These are phyloP conservation scores for Metrosideros polymorpha DNA, from an alignment of 441 rosid genomes.

Conservation along the genomic window DNA sequence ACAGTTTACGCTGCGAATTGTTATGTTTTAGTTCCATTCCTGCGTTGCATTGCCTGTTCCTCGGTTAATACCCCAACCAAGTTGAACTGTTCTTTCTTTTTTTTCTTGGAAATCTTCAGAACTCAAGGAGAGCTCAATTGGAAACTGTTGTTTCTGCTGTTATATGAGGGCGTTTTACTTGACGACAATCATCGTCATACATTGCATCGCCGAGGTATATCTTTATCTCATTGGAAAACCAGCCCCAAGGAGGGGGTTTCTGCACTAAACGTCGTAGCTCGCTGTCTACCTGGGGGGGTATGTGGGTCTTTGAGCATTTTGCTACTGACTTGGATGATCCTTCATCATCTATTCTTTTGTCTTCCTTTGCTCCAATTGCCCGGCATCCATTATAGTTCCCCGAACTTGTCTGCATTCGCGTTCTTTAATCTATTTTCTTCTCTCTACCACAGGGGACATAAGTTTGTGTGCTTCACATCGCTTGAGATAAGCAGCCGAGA, in stretches of 20 bases:
- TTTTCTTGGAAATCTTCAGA: not conserved
- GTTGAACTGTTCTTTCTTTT: not conserved
- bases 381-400: not conserved
- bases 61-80: not conserved
- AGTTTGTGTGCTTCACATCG: not conserved
- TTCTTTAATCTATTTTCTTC: not conserved
- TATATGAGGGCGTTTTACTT: not conserved
- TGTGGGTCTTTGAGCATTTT: not conserved
- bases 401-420: not conserved
- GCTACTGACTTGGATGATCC: not conserved
- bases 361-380: not conserved
- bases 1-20: not conserved
- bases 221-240: not conserved
- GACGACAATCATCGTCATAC: not conserved
- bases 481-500: not conserved
- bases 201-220: not conserved
- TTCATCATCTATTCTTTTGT: not conserved
- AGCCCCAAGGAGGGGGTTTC: not conserved
- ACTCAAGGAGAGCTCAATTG: not conserved
- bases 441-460: not conserved
- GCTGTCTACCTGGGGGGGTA: not conserved
- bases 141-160: not conserved
- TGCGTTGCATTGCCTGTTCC: not conserved
- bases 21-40: not conserved
- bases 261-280: not conserved